Base-by-base conservation (phyloP, 2,329 filamentous ascomycete genomes). In the Trichoderma asperellum region DNA sequence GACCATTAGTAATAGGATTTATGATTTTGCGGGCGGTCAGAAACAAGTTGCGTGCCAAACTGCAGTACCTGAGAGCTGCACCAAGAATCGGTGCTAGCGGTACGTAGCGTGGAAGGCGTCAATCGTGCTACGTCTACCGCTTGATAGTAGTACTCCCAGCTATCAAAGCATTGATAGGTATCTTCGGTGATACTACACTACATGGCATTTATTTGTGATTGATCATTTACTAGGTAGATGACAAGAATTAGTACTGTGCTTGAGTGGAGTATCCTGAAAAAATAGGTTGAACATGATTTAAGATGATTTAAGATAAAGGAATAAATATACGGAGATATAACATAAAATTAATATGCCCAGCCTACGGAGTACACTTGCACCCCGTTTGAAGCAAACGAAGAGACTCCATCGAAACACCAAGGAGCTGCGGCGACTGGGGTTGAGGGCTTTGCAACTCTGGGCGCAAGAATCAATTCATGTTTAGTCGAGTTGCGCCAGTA, bases 1-100 rank as follows among this genome's bases (percentile, higher is more conserved):
- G 16, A 16, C n/a, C 24, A 67, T 67, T 67, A 67, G 37, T 67
- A 59, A 67, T 59, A 34, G 61, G 34, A 5, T 14, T 34, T 49
- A 21, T 11, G 8, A 49, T 49, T 24, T 56, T 53, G 61, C 35
- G 61, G 61, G 61, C 61, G 61, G 61, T 43, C 49, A 64, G 49
- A 59, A 27, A 57, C 27, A 57, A 16, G 11, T 4, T 35, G 29
- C 55, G 14, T 32, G 53, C 53, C 53, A 27, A 32, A 32, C 32
- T 32, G 24, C 24, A 32, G 32, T 24, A 24, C 24, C 24, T 24
- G 32, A 32, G 32, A 32, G 40, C 40, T 43, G 40, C 40, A 8
- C 40, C 40, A n/a, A n/a, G 18, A 43, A n/a, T n/a, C 40, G 40
- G 40, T n/a, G 40, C 40, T n/a, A 43, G 14, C 37, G 18, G 40